Evolutionary conservation across 2,329 filamentous ascomycete genomes (phyloP), one percentile per base, ranked within the genome.

Genomic region (Neoarthrinium moseri): DNA sequence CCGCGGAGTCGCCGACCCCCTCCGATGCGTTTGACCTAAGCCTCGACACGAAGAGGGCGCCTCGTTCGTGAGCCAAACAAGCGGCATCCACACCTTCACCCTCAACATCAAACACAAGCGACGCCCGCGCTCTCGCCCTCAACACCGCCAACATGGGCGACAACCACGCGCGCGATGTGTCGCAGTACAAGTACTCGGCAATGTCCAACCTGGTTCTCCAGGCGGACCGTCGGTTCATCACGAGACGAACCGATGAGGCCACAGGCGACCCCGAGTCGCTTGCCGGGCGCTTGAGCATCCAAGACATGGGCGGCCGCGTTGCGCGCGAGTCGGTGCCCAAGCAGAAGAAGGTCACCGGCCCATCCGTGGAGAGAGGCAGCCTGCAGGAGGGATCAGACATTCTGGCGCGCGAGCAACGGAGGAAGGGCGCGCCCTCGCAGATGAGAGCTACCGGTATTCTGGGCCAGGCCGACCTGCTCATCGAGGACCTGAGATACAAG

Each of bases 201-300:
- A 97, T 99, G 94, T 99, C 94, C 75, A 99, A 99, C 84, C 87
- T 99, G 90, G 94, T 99, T 66, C 89, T 99, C 83, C 94, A 99
- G 88, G 91, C 91, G 75, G 94, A 99, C 77, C 87, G 91, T 73
- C 87, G 94, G 60, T 97, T 99, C 67, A 87, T 95, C 60, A 90
- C 90, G 54, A 85, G 94, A 67, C 85, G 91, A 61, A 91, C 86
- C 58, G 92, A 99, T 71, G 95, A 99, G 74, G 86, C 90, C 53
- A 97, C 92, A 42, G 94, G 94, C 60, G 94, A 99, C 67, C 95
- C 94, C 42, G 94, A 99, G 73, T 99, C 95, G 47, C 83, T 99
- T 48, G 95, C 94, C 47, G 94, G 94, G 45, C 87, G 91, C 57
- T 85, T 99, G 66, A 92, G 88, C 56, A 92, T 99, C 61, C 83